Conservation (phyloP, 495 filamentous ascomycete genomes). For the Tetracladium setigerum region DNA sequence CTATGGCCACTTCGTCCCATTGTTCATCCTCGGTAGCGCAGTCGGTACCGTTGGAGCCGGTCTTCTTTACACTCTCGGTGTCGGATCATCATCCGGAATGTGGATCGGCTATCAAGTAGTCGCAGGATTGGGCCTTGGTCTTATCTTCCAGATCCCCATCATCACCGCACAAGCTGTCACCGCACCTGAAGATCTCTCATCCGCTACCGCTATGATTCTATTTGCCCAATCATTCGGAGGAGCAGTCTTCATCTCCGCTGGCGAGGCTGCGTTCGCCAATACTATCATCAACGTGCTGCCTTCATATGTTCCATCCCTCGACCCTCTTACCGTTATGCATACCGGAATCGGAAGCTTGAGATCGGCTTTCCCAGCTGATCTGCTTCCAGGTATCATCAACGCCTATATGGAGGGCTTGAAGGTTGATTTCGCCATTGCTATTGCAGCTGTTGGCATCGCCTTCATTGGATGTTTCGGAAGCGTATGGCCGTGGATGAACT, state of each 20-base stretch:
- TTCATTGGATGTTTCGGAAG: slow-evolving; percentile 5
- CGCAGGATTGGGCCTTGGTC: slow-evolving; percentile 17
- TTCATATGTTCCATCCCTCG: slow-evolving; percentile 8
- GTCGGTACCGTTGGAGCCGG: slow-evolving; percentile 42
- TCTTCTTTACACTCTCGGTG: slow-evolving; percentile 19
- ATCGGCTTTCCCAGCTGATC: slow-evolving; percentile 4
- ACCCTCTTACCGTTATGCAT: slow-evolving; percentile 30
- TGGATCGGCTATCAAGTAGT: slow-evolving; percentile 24
- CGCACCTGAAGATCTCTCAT: slow-evolving; percentile 11
- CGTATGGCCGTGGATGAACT: slow-evolving; percentile 13
- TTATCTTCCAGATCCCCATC: slow-evolving; percentile 18
- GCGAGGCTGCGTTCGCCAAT: slow-evolving; percentile 54
- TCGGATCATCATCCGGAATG: background rate
- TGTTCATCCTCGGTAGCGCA: slow-evolving; percentile 23
- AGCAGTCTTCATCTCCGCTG: slow-evolving; percentile 56
- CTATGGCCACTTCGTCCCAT: slow-evolving; percentile 27
- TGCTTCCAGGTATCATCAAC: slow-evolving; percentile 13
- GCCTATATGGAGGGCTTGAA: slow-evolving; percentile 20
- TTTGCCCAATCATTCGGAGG: slow-evolving; percentile 42
- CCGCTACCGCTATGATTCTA: slow-evolving; percentile 21
- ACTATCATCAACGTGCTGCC: slow-evolving; percentile 37
- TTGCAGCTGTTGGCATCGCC: slow-evolving; percentile 12
- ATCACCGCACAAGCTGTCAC: slow-evolving; percentile 19
- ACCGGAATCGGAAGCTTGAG: slow-evolving; percentile 37
- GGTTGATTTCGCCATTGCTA: slow-evolving; percentile 18